phyloP scores from a whole-genome alignment of 495 filamentous ascomycete genomes.

The Bathelium albidoporum region DNA sequence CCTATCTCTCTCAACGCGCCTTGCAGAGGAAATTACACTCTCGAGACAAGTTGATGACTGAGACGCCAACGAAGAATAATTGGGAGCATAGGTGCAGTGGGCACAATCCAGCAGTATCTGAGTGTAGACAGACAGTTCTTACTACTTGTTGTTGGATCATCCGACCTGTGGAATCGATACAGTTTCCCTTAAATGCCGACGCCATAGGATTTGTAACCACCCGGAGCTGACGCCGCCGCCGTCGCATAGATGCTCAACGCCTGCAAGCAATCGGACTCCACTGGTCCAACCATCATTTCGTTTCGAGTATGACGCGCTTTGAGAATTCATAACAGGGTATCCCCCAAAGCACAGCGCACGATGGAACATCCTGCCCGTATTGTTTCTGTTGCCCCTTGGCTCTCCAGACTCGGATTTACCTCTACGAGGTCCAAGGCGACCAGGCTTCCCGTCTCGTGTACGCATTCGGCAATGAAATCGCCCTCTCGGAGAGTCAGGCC shows the following conservation, averaged over 20 bases:
- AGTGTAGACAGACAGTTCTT: not conserved
- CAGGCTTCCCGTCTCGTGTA: slow-evolving; percentile 84
- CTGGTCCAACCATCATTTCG: not conserved
- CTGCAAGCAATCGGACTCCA: not conserved
- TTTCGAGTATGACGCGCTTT: not conserved
- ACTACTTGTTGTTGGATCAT: not conserved
- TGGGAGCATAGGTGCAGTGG: not conserved
- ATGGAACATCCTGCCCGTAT: slow-evolving; percentile 83
- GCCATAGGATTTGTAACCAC: no score
- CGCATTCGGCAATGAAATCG: slow-evolving; percentile 94
- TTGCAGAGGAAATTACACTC: no score
- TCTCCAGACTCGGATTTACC: slow-evolving; percentile 82
- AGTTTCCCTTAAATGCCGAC: no score
- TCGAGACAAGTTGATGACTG: not conserved
- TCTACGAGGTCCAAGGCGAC: slow-evolving; percentile 92
- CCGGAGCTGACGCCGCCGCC: not conserved
- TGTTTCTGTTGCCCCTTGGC: slow-evolving; percentile 71
- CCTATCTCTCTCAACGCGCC: no score
- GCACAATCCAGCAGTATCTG: not conserved
- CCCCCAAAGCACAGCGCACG: slow-evolving; percentile 82
- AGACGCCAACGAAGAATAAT: not conserved
- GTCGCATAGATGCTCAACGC: not conserved
- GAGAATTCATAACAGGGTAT: slow-evolving; percentile 60
- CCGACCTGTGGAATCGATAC: no score
- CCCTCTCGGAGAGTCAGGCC: slow-evolving; percentile 91